phyloP scores from a whole-genome alignment of 116 monocot genomes.

The Posidonia oceanica region DNA sequence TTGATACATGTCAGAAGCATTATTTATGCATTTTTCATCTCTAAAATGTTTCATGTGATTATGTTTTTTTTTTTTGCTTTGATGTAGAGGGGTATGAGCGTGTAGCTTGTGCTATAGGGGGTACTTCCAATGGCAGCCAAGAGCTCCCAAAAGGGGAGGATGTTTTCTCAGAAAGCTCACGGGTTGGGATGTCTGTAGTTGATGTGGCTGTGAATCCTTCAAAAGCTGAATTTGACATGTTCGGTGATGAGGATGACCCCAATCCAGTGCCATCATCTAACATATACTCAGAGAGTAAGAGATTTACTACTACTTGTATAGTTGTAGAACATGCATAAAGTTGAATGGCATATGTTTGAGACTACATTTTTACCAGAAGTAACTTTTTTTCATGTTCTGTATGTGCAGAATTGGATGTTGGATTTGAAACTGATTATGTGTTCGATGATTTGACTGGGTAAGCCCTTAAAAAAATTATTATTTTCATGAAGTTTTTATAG shows the following conservation, averaged over 20 bases:
- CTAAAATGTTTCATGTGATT: too few species aligned
- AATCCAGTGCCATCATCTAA: constrained; percentile 6
- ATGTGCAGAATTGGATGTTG: constrained; percentile 4
- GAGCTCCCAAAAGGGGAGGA: background rate
- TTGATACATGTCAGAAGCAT: too few species aligned
- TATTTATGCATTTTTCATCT: background rate
- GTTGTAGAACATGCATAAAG: too few species aligned
- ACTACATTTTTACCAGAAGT: too few species aligned
- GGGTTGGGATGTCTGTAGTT: background rate
- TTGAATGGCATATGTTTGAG: too few species aligned
- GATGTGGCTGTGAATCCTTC: background rate
- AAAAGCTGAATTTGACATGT: constrained; percentile 8
- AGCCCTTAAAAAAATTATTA: background rate
- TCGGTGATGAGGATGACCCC: constrained; percentile 12
- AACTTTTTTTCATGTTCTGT: background rate
- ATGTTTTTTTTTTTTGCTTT: background rate
- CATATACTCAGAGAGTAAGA: background rate
- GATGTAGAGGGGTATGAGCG: constrained; percentile 5
- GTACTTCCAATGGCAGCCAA: constrained; percentile 1
- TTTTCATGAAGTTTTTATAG: too few species aligned
- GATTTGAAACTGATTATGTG: constrained; percentile 9
- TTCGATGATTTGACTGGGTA: constrained; percentile 10
- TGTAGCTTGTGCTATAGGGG: constrained; percentile 4
- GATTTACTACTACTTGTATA: too few species aligned
- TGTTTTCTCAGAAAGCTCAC: background rate